Evolutionary conservation across 2,329 filamentous ascomycete species (phyloP), one percentile per base, ranked within the genome.

Genomic region (Metarhizium robertsii): DNA sequence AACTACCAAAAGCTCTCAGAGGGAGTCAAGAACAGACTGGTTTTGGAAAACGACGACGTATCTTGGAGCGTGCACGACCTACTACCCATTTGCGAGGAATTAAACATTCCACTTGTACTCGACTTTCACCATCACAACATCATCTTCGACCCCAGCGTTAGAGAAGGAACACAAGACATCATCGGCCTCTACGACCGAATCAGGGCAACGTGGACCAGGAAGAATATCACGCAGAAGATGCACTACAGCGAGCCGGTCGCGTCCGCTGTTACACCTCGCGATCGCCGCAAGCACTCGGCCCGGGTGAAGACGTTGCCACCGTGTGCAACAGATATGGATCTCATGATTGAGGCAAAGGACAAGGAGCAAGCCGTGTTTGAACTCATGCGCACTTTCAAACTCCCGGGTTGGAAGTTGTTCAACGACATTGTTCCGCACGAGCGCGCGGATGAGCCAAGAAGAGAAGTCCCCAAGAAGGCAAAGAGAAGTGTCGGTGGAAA

Each of bases 271-370:
- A 95, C 91, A 0, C 80, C 80, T 0, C 80, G 84, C 0, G 87
- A 95, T 61, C 78, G 92, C 32, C 81, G 92, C 57, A 96, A 95
- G 70, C 92, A 97, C 66, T 90, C 85, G 40, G 79, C 90, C 0
- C 81, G 92, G 8, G 90, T 95, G 2, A 79, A 79, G 60, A 88
- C 85, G 0, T 71, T 97, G 1, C 92, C 92, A 1, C 92, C 92
- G 0, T 96, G 92, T 64, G 78, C 85, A 4, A 75, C 82, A 1
- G 85, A 87, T 36, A 94, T 95, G 87, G 92, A 96, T 66, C 76
- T 97, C n/a, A 97, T 97, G 92, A 96, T 97, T 58, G 92, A 97
- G 73, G 92, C 92, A 50, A 97, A 97, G 69, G 92, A 96, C 66
- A 97, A 97, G 71, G 92, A 97, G 68, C 92, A 97, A 69, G 91